These are phyloP conservation scores for Theobroma grandiflorum DNA, from an alignment of 441 rosid genomes.

Conservation along the genomic window DNA sequence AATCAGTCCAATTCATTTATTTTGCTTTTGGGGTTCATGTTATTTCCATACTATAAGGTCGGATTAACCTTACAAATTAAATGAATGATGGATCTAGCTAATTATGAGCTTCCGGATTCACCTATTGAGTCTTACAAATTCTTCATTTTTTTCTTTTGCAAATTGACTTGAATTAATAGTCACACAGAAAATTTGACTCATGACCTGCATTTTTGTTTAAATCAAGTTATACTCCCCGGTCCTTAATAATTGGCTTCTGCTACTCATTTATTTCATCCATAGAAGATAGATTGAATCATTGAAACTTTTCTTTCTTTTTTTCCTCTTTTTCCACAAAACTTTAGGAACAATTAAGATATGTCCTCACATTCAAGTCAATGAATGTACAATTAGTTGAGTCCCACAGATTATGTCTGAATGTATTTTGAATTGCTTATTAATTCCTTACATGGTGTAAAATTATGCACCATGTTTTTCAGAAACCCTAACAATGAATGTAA, in stretches of 20 bases:
- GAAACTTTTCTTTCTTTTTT: neutral
- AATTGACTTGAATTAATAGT: neutral
- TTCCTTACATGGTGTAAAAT: neutral
- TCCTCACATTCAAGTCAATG: neutral
- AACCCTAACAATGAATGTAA: neutral
- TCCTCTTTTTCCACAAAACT: neutral
- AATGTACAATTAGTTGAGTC: neutral
- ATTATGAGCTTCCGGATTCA: neutral
- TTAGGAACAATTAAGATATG: neutral
- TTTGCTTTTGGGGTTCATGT: neutral
- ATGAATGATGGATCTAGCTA: neutral
- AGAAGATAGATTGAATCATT: neutral
- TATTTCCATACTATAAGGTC: neutral
- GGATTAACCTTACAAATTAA: neutral
- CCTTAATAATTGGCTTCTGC: neutral
- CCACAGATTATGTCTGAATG: neutral
- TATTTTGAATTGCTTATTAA: conserved; percentile 5
- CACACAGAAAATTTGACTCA: neutral
- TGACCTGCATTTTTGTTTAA: neutral
- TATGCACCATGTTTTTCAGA: neutral
- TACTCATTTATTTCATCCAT: neutral
- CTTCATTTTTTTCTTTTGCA: neutral
- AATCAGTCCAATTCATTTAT: neutral
- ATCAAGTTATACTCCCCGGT: neutral
- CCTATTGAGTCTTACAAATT: neutral